Evolutionary conservation across 768 basidiomycete species (phyloP).

Genomic region (Crassisporium funariophilum): DNA sequence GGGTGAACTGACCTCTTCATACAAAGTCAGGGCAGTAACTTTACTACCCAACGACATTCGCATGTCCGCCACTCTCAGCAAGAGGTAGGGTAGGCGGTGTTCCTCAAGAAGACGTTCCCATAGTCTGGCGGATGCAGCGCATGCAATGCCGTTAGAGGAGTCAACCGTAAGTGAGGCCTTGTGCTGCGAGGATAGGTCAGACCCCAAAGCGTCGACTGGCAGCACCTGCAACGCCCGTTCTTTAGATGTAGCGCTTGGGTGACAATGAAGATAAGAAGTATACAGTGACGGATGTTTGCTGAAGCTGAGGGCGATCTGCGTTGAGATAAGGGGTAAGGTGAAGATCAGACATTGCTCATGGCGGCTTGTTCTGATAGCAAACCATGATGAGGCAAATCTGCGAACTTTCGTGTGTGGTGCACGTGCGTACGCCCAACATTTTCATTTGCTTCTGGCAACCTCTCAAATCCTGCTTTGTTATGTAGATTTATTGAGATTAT

Average conservation of each 20-base stretch:
- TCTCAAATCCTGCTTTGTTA: no score
- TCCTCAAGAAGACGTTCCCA: slow-evolving; percentile 16
- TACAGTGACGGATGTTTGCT: neutral
- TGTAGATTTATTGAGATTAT: no score
- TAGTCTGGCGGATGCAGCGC: slow-evolving; percentile 12
- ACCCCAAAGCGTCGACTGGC: neutral
- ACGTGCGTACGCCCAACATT: no score
- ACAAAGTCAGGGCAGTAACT: slow-evolving; percentile 12
- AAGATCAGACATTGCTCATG: no score
- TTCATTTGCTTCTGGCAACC: no score
- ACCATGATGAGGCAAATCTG: no score
- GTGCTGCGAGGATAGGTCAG: slow-evolving; percentile 1
- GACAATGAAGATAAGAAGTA: neutral
- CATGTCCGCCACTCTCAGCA: slow-evolving; percentile 21
- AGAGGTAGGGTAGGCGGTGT: slow-evolving; percentile 13
- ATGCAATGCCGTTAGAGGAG: slow-evolving; percentile 3
- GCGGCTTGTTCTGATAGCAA: no score
- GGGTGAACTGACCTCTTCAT: slow-evolving; percentile 15
- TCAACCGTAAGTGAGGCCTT: slow-evolving; percentile 8
- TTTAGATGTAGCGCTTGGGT: slow-evolving; percentile 1
- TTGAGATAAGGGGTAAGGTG: neutral
- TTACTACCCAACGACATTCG: slow-evolving; percentile 14
- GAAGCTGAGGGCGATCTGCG: neutral
- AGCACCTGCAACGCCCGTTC: neutral
- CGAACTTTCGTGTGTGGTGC: no score